phyloP scores from a whole-genome alignment of 2,329 filamentous ascomycete species.

The Claviceps sp. region DNA sequence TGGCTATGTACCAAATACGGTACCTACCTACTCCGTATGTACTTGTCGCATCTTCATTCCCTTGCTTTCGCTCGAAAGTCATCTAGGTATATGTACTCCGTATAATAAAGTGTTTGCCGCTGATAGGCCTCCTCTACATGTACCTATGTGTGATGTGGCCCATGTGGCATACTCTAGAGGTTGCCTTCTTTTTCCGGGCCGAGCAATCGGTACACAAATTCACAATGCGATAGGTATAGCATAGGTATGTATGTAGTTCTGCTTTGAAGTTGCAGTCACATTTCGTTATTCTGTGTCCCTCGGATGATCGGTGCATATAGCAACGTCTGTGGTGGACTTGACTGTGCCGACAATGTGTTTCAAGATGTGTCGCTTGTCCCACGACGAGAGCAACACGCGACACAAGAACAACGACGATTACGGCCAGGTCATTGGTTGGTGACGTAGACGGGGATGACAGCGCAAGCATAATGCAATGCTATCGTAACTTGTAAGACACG shows the following conservation, averaged over 20 bases:
- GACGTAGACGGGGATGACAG: background rate
- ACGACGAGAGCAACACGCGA: background rate
- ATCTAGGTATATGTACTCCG: background rate
- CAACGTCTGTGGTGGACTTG: background rate
- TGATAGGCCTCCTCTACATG: too few species aligned
- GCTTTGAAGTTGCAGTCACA: background rate
- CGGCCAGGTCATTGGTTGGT: background rate
- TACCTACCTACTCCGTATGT: background rate
- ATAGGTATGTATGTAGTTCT: background rate
- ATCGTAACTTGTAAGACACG: background rate
- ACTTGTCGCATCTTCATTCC: background rate
- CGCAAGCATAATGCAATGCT: background rate
- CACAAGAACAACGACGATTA: background rate
- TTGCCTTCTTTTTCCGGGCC: too few species aligned
- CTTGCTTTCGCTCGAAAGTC: background rate
- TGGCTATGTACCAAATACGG: too few species aligned
- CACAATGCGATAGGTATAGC: background rate
- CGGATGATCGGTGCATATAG: background rate
- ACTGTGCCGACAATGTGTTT: slow-evolving; percentile 8
- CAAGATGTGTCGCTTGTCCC: slow-evolving; percentile 5
- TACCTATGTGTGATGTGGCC: too few species aligned
- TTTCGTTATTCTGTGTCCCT: background rate
- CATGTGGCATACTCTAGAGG: too few species aligned
- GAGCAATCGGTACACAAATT: too few species aligned
- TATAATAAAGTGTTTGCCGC: too few species aligned